Percentiles rank a stretch among this genome's conserved stretches.
These are phyloP conservation scores for Apiospora kogelbergensis DNA, from an alignment of 2,329 filamentous ascomycete genomes.

Conservation along the genomic window DNA sequence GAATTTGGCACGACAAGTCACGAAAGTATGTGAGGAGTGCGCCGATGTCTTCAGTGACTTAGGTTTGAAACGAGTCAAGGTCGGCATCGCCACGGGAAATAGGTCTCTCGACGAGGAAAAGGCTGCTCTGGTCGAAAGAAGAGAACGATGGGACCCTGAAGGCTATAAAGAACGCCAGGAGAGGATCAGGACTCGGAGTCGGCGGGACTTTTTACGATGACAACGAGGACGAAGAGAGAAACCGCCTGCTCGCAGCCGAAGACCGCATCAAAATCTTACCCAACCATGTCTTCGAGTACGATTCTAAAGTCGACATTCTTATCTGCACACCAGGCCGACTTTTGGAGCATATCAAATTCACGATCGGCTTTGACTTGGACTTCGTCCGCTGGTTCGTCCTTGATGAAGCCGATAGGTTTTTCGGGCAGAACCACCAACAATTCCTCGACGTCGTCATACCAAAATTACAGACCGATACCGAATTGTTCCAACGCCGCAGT, in stretches of 20 bases:
- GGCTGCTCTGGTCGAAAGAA: constrained; percentile 39
- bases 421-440: constrained; percentile 90
- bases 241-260: constrained; percentile 26
- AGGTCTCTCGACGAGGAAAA: constrained; percentile 70
- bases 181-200: constrained; percentile 44
- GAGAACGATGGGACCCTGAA: constrained; percentile 63
- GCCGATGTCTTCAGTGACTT: constrained; percentile 55
- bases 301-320: constrained; percentile 79
- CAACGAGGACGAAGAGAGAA: constrained; percentile 31
- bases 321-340: constrained; percentile 90
- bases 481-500: constrained; percentile 52
- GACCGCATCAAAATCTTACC: constrained; percentile 41
- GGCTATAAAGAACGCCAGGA: constrained; percentile 41
- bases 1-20: constrained; percentile 85
- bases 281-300: constrained; percentile 63
- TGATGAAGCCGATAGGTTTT: constrained; percentile 89
- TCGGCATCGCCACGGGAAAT: constrained; percentile 82
- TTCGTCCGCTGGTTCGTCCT: constrained; percentile 85
- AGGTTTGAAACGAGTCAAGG: constrained; percentile 64
- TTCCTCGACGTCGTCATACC: constrained; percentile 78
- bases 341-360: constrained; percentile 86
- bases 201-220: constrained; percentile 34
- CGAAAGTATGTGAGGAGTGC: constrained; percentile 75
- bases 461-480: constrained; percentile 48
- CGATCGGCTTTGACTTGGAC: constrained; percentile 76